Base-by-base conservation (phyloP, 345 rosid genomes). In the Balakata baccata region DNA sequence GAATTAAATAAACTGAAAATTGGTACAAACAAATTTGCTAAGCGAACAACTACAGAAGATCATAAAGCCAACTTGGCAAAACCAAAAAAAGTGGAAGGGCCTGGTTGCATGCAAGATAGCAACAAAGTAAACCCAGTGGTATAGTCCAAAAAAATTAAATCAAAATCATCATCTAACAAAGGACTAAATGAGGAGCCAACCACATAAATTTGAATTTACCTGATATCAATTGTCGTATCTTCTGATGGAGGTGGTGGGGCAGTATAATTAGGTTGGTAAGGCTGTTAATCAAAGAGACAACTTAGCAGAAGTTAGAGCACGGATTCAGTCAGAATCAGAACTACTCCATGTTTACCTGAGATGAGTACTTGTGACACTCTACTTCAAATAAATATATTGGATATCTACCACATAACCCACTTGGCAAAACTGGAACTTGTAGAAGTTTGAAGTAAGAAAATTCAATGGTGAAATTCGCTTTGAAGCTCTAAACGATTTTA, bases 191-290 rank as follows among this genome's bases (percentile, higher is more conserved):
- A 34, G 45, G 57, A 72, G 53, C 46, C 68, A 41, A 6, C 14
- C 23, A 18, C 9, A 14, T 18, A 64, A 62, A 65, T 37, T 49
- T 49, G 8, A 50, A 46, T 43, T 56, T 74, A 57, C 77, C 66
- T 22, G 38, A 66, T 74, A 57, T 74, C 66, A 39, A 74, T 74
- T 2, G 66, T 11, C 16, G 65, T 29, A 18, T 78, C 81, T 62
- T 78, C 81, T 29, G 58, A 16, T 34, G 66, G 77, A 47, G 81
- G 68, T 34, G 77, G 74, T 45, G 78, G 78, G n/a, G 81, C 81
- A 53, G 81, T 78, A 47, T 78, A 78, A 45, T 76, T 76, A 74
- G 77, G 75, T 53, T 74, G 74, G 71, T 78, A 78, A 41, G 81
- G 74, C 81, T 78, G 66, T 73, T 9, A 53, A 73, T 25, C 45